These are phyloP conservation scores for Solanum aculeatissimum DNA, from an alignment of 305 asterid species.

Conservation along the genomic window DNA sequence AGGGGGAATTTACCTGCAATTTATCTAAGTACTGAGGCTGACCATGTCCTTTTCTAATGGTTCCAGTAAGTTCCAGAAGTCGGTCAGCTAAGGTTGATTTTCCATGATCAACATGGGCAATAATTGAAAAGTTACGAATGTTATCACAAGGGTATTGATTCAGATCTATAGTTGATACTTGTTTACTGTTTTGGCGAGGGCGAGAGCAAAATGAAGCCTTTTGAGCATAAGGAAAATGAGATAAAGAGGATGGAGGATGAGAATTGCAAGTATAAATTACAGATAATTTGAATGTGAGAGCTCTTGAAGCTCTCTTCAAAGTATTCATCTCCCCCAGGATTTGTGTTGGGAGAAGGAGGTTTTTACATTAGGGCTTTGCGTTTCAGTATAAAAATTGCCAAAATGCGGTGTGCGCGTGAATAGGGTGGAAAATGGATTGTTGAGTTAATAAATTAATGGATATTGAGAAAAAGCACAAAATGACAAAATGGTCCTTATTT, in stretches of 20 bases:
- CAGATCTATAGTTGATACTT: conserved; percentile 49
- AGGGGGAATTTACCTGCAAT: conserved; percentile 48
- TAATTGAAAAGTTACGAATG: conserved; percentile 87
- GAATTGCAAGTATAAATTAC: not conserved
- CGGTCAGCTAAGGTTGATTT: conserved; percentile 97
- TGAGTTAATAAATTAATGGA: too few species aligned
- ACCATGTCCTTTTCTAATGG: conserved; percentile 88
- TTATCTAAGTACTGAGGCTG: conserved; percentile 98
- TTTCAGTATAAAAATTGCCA: not conserved
- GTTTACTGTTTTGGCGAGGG: conserved; percentile 40
- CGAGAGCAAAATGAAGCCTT: conserved; percentile 62
- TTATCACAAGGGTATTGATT: conserved; percentile 54
- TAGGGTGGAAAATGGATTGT: too few species aligned
- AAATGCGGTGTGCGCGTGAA: too few species aligned
- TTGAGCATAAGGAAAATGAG: conserved; percentile 32
- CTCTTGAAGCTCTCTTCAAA: conserved; percentile 32
- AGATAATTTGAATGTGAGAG: conserved; percentile 12
- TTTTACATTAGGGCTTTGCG: not conserved
- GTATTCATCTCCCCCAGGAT: conserved; percentile 24
- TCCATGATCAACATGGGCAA: conserved; percentile 98
- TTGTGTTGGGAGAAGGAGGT: not conserved
- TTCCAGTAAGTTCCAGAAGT: conserved; percentile 92
- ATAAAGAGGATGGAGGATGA: conserved; percentile 13
- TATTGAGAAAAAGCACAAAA: too few species aligned
- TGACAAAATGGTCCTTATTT: too few species aligned